Conservation (phyloP, 2,329 filamentous ascomycete genomes). For the Diaporthe aspalathi region DNA sequence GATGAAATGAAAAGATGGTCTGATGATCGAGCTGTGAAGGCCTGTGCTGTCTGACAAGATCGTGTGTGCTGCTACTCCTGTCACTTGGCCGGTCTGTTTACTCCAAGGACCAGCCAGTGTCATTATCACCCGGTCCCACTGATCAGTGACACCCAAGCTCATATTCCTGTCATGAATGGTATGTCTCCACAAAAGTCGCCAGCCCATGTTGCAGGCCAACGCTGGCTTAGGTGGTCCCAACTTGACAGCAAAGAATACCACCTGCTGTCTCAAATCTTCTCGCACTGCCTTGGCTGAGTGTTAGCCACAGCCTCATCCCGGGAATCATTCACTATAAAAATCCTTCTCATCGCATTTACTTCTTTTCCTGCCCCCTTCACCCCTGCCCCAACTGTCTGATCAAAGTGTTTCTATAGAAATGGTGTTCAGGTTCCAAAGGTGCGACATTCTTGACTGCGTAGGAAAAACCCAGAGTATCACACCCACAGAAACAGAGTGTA, state of each 20-base stretch:
- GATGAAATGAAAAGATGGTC: slow-evolving; percentile 34
- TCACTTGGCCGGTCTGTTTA: neutral
- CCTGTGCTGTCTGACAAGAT: neutral
- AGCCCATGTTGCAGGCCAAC: too few species aligned
- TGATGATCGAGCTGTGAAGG: slow-evolving; percentile 23
- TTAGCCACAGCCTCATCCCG: neutral
- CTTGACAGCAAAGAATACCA: neutral
- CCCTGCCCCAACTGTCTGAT: neutral
- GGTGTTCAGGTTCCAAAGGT: neutral
- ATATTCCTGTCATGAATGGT: neutral
- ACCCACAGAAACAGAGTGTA: too few species aligned
- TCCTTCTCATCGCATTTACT: rapidly evolving
- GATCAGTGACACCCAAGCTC: neutral
- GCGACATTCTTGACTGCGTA: too few species aligned
- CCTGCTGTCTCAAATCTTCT: neutral
- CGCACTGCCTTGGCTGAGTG: too few species aligned
- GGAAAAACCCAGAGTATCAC: too few species aligned
- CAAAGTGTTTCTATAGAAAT: too few species aligned
- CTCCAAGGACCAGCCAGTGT: neutral
- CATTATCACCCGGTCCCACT: neutral
- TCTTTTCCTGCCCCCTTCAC: too few species aligned
- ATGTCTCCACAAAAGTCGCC: neutral
- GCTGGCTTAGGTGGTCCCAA: neutral
- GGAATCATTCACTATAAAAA: too few species aligned
- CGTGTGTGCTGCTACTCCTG: neutral